These are phyloP conservation scores for Pseudozyma sp. DNA, from an alignment of 1,284 basidiomycete genomes.

Conservation along the genomic window DNA sequence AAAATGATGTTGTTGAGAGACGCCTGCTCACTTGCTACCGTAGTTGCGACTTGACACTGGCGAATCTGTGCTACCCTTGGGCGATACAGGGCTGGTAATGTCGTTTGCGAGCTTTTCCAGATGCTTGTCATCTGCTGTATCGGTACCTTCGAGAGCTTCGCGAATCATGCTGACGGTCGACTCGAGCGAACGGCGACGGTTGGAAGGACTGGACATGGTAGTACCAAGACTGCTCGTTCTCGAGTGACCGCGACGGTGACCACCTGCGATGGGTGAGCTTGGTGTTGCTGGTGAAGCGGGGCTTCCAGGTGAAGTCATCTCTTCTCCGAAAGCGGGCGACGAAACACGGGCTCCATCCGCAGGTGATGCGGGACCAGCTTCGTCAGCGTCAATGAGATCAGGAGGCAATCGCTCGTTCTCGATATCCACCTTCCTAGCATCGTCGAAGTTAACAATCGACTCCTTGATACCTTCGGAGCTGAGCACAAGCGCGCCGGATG, in stretches of 20 bases:
- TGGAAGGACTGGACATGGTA: constrained; percentile 94
- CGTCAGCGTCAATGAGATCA: constrained; percentile 89
- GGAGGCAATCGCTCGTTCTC: constrained; percentile 91
- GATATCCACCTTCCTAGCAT: constrained; percentile 97
- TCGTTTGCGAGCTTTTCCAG: constrained; percentile 60
- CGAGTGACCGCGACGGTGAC: constrained; percentile 51
- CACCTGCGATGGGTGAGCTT: constrained; percentile 51
- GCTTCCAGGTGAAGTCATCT: constrained; percentile 35
- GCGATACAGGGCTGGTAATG: constrained; percentile 53
- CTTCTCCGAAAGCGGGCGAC: constrained; percentile 69
- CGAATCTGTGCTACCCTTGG: constrained; percentile 24
- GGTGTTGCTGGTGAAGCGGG: constrained; percentile 47
- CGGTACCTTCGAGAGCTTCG: constrained; percentile 66
- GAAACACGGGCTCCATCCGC: constrained; percentile 72
- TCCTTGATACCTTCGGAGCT: constrained; percentile 97
- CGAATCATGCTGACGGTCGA: constrained; percentile 96
- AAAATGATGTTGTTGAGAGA: not conserved
- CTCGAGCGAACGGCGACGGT: constrained; percentile 89
- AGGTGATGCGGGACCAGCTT: constrained; percentile 76
- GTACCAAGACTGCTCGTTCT: constrained; percentile 89
- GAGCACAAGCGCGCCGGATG: constrained; percentile 86
- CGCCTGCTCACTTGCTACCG: constrained; percentile 14
- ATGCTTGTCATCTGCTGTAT: constrained; percentile 55
- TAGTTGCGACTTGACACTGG: constrained; percentile 21
- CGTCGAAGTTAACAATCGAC: constrained; percentile 91